Evolutionary conservation across 2,329 filamentous ascomycete genomes (phyloP), one percentile per base, ranked within the genome.

Genomic region (Nigrospora oryzae): DNA sequence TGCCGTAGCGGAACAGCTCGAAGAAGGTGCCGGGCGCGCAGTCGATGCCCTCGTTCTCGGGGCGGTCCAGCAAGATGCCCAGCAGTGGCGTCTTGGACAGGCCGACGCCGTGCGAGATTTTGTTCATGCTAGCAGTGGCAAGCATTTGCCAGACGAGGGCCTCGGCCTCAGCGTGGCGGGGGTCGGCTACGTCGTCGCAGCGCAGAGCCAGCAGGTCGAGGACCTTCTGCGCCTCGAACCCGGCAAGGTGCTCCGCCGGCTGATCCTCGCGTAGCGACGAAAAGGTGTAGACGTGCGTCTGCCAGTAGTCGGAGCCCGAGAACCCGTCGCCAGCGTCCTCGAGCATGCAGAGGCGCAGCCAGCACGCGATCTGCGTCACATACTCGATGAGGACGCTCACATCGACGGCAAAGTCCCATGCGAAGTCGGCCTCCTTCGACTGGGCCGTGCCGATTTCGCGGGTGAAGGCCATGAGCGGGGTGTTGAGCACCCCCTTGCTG

Each of bases 281-380:
- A 17, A 53, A 48, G 41, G 42, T 37, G 2, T 48, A 13, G 5
- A 53, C 31, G 19, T 53, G 46, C 7, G 50, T 42, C 15, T 15
- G 4, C 52, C 49, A 59, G 43, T 60, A 57, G 10, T 54, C 49
- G 2, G 38, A 46, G 8, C 49, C 41, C 7, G 52, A 50, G 43
- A 60, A 60, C 1, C 56, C 56, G 32, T 54, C 54, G 15, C 49
- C 49, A 1, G 46, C 35, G 16, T 57, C 52, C 15, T 59, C 49
- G 2, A 61, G 46, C 46, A 53, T 52, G 38, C 45, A 46, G 30
- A 61, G 36, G 3, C 57, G 53, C 7, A 53, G 44, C 66, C 66
- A 71, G 12, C 59, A 57, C 4, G 67, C 47, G 30, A 67, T 60
- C 36, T 69, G 68, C 1, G 56, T 53, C 8, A 66, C 58, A 40